Base-by-base conservation (phyloP, 2,329 filamentous ascomycete species). In the Triangularia setosa region DNA sequence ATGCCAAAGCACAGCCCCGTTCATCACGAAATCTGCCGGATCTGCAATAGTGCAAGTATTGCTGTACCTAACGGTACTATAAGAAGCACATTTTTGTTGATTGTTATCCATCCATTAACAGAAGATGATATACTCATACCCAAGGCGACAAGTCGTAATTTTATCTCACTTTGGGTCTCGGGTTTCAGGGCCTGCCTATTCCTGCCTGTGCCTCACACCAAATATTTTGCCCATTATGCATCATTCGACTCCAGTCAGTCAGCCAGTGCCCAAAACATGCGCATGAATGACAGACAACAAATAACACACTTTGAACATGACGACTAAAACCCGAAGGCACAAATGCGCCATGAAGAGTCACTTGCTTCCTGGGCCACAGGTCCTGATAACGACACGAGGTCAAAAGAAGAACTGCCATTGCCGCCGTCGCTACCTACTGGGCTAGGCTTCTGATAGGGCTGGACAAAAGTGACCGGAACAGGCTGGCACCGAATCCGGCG, bases 171-270 rank as follows among this genome's bases (percentile, higher is more conserved):
- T 48, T 48, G 40, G 40, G 40, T 48, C n/a, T 40, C 40, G n/a
- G 21, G 40, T 21, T 48, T 48, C 40, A 48, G n/a, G 6, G 40
- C 18, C 40, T 21, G 28, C 28, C 28, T 35, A 35, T 58, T 40
- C 28, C 28, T 11, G 28, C 21, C 57, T 21, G 30, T 58, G 56
- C 56, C 21, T 35, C 28, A 25, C 56, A 58, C 30, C n/a, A 30
- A 7, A 33, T 23, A 23, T 18, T 58, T 58, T 59, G 57, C n/a
- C 33, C 27, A 48, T 59, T 48, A 59, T 59, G 57, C 57, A 44
- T 44, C 18, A 21, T 21, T 48, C 40, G 16, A 40, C 16, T 14
- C 33, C 16, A n/a, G 6, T 21, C 30, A 33, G 2, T 33, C 30
- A 33, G 30, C 3, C 40, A 21, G 40, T 48, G 40, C 40, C 40